Evolutionary conservation across 2,329 filamentous ascomycete genomes (phyloP), one percentile per base, ranked within the genome.

Genomic region (Lachnum nothofagi): DNA sequence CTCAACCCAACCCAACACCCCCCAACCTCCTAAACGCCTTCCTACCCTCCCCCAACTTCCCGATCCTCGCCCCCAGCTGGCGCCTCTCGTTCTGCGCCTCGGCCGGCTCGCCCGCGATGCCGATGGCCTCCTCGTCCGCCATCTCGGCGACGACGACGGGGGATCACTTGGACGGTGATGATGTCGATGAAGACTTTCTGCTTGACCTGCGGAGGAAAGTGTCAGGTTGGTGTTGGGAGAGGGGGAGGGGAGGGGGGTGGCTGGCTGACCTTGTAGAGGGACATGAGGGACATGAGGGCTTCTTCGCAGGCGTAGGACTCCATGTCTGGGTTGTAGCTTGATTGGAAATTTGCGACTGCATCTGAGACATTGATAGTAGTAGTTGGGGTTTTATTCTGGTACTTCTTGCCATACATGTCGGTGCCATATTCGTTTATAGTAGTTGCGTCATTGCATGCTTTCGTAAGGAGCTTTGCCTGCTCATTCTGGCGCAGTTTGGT

Each of bases 121-220:
- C 49, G 31, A 58, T 27, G 20, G 62, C 55, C 41, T 64, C 54
- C 0, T 22, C 38, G 23, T 64, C 56, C 2, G 50, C 39, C 49
- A 67, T 48, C 1, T 20, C 17, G 31, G 43, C 58, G 31, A 64
- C 52, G 2, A 52, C 42, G 7, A 64, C 42, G 3, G 63, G 62
- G 2, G 53, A 66, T 57, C 17, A 67, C 63, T 41, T 66, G 64
- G 0, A 53, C 62, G 1, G 63, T 65, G 12, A 67, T 43, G 37
- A 66, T 65, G 4, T 60, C 63, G 4, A 67, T 42, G 46, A 65
- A 67, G 0, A 50, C 59, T 38, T 67, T 65, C 31, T 62, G 52
- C 1, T 43, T 44, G 9, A 67, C 62, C 65, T 65, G 12, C 20
- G 12, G 16, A n/a, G 37, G 10, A 19, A 38, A 8, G 17, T 43